Base-by-base conservation (phyloP, 352 stramenopile genomes). In the Globisporangium cystogenes region DNA sequence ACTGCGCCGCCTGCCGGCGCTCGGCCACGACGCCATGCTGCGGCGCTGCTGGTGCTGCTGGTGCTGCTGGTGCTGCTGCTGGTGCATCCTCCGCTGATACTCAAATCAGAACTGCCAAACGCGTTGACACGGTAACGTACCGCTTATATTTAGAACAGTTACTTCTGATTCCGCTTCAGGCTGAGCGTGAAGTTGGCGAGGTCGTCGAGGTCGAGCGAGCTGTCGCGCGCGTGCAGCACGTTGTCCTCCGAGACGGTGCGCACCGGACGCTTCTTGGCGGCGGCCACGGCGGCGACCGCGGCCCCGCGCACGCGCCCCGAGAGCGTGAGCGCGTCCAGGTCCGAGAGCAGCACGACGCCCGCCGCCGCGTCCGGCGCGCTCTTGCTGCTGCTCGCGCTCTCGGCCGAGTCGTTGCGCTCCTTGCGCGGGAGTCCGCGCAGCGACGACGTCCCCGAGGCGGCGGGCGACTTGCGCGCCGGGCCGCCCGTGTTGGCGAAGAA, bases 121-220 rank as follows among this genome's bases (percentile, higher is more conserved):
- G n/a, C n/a, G n/a, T n/a, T n/a, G n/a, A n/a, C n/a, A n/a, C n/a
- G n/a, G n/a, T n/a, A 29, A 29, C 26, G 26, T 29, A 16, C 24
- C 14, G 4, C 21, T 8, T 37, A 21, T 47, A 21, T 37, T 24
- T 31, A 16, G 15, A 1, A n/a, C n/a, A n/a, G n/a, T n/a, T n/a
- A n/a, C 42, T 18, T 54, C 15, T 45, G 6, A 11, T 39, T 59
- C n/a, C n/a, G 74, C 35, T 57, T 46, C 20, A 90, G 57, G 62
- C 83, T 68, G 44, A 91, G 74, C 21, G 68, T 91, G 56, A 91
- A 91, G 59, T 87, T 86, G 40, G 74, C 80, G 50, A 91, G 60
- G 49, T 89, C 80, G 56, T 89, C 76, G 29, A 68, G 57, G 15
- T 86, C 70, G 24, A 72, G 36, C 29, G 41, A 24, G 33, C 50